A percentile compares a stretch with the other conserved stretches of the same genome.
These are phyloP conservation scores for Rutstroemia sp. DNA, from an alignment of 2,329 filamentous ascomycete species.

Conservation along the genomic window DNA sequence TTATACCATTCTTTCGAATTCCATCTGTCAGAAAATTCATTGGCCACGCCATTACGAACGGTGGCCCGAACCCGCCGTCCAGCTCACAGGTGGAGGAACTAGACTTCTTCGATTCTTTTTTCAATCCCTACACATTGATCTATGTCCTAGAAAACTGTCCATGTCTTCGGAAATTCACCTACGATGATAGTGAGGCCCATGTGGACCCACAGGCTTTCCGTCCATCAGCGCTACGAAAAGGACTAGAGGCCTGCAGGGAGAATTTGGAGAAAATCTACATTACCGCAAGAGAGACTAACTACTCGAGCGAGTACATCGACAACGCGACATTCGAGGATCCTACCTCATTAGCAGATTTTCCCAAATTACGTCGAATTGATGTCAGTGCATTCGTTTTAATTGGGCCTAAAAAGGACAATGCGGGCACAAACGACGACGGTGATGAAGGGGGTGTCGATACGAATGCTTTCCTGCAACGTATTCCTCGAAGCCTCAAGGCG, in stretches of 20 bases:
- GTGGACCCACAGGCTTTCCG: background rate
- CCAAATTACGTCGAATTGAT: background rate
- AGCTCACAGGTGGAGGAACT: background rate
- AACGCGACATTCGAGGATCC: background rate
- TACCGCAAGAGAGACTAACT: background rate
- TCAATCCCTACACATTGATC: fast-evolving
- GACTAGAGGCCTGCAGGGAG: background rate
- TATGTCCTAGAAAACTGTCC: background rate
- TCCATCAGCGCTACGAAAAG: background rate
- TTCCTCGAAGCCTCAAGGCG: background rate
- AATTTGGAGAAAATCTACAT: background rate
- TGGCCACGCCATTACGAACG: fast-evolving
- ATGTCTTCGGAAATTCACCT: background rate
- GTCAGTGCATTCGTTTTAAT: background rate
- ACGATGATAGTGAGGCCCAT: background rate
- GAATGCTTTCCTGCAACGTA: background rate
- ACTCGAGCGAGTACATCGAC: background rate
- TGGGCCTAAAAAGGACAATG: background rate
- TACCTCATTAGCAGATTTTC: background rate
- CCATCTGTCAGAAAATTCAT: background rate
- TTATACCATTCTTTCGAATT: background rate
- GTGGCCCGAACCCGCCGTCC: background rate
- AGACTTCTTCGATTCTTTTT: background rate
- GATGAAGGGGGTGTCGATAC: background rate
- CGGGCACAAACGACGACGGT: too few relatives aligned